phyloP scores from a whole-genome alignment of 192 early-diverging fungal species.

The Radiomyces spectabilis region DNA sequence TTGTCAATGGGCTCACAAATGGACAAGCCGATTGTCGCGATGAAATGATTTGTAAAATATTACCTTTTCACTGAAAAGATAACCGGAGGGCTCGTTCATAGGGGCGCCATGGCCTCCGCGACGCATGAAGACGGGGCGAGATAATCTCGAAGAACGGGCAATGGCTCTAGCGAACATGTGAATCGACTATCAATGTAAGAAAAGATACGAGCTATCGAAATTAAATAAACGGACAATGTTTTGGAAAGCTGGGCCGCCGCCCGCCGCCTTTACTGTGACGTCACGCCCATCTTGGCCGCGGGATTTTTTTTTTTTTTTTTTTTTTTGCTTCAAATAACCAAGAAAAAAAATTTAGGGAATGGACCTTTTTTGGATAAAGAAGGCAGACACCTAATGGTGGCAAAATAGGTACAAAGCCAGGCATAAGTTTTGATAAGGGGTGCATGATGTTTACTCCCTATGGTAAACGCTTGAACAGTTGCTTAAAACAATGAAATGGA shows the following conservation, averaged over 20 bases:
- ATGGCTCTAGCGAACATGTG: constrained; percentile 33
- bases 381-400: no score
- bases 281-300: neutral
- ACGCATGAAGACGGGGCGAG: constrained; percentile 35
- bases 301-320: neutral
- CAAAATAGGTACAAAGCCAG: no score
- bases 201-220: no score
- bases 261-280: neutral
- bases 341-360: neutral
- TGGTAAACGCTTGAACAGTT: no score
- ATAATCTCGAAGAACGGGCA: constrained; percentile 36
- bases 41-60: neutral
- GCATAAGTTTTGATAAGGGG: no score
- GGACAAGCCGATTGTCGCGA: neutral
- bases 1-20: no score
- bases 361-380: no score
- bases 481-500: no score
- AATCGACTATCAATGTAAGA: neutral
- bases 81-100: constrained; percentile 65
- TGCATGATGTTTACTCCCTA: no score
- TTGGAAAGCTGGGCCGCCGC: neutral
- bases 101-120: constrained; percentile 49
- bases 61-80: constrained; percentile 75
- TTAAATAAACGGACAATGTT: no score
- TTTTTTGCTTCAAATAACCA: neutral